A percentile compares a stretch with the other conserved stretches of the same genome.
phyloP scores from a whole-genome alignment of 164 flowering plant genomes.

The Echeveria elegans region DNA sequence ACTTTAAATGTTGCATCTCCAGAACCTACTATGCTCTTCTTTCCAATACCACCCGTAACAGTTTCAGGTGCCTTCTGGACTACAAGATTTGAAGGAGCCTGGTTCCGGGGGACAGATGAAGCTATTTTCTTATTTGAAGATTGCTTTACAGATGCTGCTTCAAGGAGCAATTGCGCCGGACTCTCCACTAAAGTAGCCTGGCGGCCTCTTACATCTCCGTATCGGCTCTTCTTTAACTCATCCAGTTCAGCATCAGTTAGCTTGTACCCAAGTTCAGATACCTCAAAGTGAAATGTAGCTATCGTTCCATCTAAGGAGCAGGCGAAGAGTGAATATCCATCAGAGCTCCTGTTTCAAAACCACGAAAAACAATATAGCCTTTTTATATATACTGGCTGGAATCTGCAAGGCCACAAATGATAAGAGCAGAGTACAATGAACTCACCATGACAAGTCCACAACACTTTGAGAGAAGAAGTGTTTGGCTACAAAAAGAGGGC shows the following conservation, averaged over 20 bases:
- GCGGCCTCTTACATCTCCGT: constrained; percentile 90
- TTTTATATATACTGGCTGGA: not conserved
- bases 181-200: constrained; percentile 88
- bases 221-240: constrained; percentile 80
- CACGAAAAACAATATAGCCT: not conserved
- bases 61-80: constrained; percentile 28
- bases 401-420: not conserved
- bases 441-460: constrained; percentile 91
- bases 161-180: constrained; percentile 90
- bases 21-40: constrained; percentile 31
- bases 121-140: constrained; percentile 42
- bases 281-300: constrained; percentile 89
- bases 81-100: constrained; percentile 21
- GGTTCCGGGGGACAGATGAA: constrained; percentile 34
- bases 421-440: not conserved
- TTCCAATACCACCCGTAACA: constrained; percentile 40
- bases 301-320: constrained; percentile 97
- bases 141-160: constrained; percentile 84
- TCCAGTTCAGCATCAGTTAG: constrained; percentile 77
- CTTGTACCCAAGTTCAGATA: constrained; percentile 73
- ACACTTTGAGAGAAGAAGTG: constrained; percentile 97
- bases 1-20: constrained; percentile 45
- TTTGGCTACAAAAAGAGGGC: constrained; percentile 97
- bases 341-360: constrained; percentile 77
- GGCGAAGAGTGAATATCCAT: constrained; percentile 94